Evolutionary conservation across 805 yeast genomes (phyloP).

Genomic region (Wickerhamiella musiphila): DNA sequence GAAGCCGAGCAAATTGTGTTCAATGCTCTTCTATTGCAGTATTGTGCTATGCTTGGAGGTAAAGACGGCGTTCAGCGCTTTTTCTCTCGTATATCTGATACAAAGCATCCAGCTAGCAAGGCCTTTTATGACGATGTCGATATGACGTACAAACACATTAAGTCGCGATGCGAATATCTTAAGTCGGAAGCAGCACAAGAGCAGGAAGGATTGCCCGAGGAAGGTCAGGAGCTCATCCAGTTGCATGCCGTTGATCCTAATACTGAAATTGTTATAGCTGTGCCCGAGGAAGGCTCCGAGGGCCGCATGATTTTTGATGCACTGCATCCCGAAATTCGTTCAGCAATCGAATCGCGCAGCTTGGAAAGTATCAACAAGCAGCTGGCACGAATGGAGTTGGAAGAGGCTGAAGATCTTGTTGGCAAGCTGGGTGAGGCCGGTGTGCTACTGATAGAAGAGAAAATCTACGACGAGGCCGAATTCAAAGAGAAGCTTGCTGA

Average conservation of each 20-base stretch:
- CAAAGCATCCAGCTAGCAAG: conserved; percentile 40
- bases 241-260: conserved; percentile 75
- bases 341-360: conserved; percentile 53
- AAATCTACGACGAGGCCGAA: conserved; percentile 24
- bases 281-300: conserved; percentile 26
- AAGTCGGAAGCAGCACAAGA: no score
- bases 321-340: conserved; percentile 51
- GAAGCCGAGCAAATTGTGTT: conserved; percentile 51
- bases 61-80: conserved; percentile 41
- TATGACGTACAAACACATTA: conserved; percentile 59
- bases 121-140: conserved; percentile 62
- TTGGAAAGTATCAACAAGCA: conserved; percentile 72
- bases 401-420: conserved; percentile 63
- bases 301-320: conserved; percentile 29
- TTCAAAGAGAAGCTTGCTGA: conserved; percentile 19
- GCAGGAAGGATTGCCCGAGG: conserved; percentile 25
- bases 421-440: conserved; percentile 64
- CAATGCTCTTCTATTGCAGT: conserved; percentile 67
- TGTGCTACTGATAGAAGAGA: conserved; percentile 61
- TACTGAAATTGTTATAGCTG: conserved; percentile 52
- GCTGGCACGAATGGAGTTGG: conserved; percentile 53
- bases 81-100: conserved; percentile 41
- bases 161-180: conserved; percentile 53
- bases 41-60: conserved; percentile 30
- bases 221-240: conserved; percentile 68